phyloP scores from a whole-genome alignment of 305 asterid species.

The Rubia peregrina region DNA sequence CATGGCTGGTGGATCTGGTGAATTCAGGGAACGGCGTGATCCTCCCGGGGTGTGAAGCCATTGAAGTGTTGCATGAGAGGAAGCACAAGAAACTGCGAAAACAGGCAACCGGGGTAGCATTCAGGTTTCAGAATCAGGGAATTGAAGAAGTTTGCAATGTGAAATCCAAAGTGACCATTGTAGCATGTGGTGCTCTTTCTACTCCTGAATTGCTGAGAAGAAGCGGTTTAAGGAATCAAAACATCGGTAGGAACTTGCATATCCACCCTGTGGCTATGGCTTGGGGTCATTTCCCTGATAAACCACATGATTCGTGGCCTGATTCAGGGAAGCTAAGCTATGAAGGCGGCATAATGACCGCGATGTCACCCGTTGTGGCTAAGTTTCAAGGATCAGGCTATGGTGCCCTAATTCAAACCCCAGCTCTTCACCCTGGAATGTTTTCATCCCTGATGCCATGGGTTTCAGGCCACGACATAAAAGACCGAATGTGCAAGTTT shows the following conservation, averaged over 20 bases:
- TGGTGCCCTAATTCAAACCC: conserved; percentile 60
- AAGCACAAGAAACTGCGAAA: conserved; percentile 11
- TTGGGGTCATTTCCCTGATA: conserved; percentile 35
- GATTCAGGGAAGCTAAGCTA: conserved; percentile 39
- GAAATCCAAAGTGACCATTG: conserved; percentile 46
- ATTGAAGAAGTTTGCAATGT: conserved; percentile 31
- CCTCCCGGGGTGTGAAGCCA: conserved; percentile 49
- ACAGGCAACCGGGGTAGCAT: conserved; percentile 43
- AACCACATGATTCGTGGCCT: conserved; percentile 37
- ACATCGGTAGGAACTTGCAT: conserved; percentile 55
- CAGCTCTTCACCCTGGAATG: conserved; percentile 71
- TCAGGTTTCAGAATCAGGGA: conserved; percentile 32
- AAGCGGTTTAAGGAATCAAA: conserved; percentile 61
- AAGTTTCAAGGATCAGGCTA: conserved; percentile 41
- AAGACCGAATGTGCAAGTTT: conserved; percentile 42
- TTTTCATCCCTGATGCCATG: conserved; percentile 53
- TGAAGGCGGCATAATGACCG: conserved; percentile 60
- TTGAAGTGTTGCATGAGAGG: conserved; percentile 28
- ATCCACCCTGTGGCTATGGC: conserved; percentile 57
- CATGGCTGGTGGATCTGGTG: conserved; percentile 66
- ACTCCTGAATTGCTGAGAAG: conserved; percentile 46
- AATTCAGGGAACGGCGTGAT: conserved; percentile 53
- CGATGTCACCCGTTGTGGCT: conserved; percentile 47
- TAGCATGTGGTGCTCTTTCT: conserved; percentile 61
- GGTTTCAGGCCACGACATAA: conserved; percentile 52